Evolutionary conservation across 805 yeast genomes (phyloP).

Genomic region (Ogataea glucozyma): DNA sequence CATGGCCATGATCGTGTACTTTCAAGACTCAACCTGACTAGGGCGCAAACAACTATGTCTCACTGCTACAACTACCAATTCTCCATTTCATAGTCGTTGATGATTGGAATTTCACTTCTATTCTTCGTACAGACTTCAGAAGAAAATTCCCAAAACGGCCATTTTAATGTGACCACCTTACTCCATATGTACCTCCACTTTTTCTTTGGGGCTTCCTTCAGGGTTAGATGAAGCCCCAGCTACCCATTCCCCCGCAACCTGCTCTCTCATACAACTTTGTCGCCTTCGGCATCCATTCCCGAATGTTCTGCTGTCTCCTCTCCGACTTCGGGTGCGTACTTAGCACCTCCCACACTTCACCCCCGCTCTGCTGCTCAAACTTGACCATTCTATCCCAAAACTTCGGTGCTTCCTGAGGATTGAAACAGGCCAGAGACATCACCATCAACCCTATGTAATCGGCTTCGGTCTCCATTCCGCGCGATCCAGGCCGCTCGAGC

Average conservation of each 20-base stretch:
- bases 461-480: constrained; percentile 96
- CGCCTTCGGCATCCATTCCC: constrained; percentile 65
- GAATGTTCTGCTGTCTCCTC: constrained; percentile 69
- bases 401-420: constrained; percentile 69
- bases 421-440: constrained; percentile 86
- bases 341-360: constrained; percentile 55
- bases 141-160: too few relatives aligned
- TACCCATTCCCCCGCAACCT: constrained; percentile 36
- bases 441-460: constrained; percentile 91
- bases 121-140: too few relatives aligned
- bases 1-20: too few relatives aligned
- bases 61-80: too few relatives aligned
- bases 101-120: too few relatives aligned
- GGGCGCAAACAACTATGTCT: too few relatives aligned
- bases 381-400: constrained; percentile 83
- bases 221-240: too few relatives aligned
- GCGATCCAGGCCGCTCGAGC: constrained; percentile 77
- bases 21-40: too few relatives aligned
- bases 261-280: constrained; percentile 43
- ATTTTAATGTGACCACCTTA: too few relatives aligned
- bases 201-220: too few relatives aligned
- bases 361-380: constrained; percentile 43
- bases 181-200: too few relatives aligned
- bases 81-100: too few relatives aligned
- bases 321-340: constrained; percentile 88